These are phyloP conservation scores for Leucogyrophana mollusca DNA, from an alignment of 768 basidiomycete genomes.

Conservation along the genomic window DNA sequence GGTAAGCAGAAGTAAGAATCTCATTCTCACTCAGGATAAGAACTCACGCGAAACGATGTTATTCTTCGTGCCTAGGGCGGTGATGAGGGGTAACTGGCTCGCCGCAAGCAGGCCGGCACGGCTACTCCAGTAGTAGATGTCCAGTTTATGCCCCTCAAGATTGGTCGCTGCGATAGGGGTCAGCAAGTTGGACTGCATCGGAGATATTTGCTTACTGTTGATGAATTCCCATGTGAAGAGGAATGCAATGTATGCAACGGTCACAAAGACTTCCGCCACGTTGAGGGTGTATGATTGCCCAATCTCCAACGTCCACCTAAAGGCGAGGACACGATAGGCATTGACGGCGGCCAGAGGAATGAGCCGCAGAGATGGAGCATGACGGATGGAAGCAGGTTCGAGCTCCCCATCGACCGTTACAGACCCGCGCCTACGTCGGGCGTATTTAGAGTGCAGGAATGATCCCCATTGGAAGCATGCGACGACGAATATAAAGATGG, in stretches of 20 bases:
- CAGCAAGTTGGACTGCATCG: background rate
- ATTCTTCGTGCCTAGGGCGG: constrained; percentile 49
- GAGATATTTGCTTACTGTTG: constrained; percentile 36
- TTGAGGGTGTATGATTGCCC: constrained; percentile 36
- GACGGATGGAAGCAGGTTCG: constrained; percentile 11
- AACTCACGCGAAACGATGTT: constrained; percentile 40
- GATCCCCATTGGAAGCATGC: constrained; percentile 27
- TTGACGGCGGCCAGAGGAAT: constrained; percentile 38
- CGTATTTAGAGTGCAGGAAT: constrained; percentile 18
- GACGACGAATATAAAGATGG: constrained; percentile 12
- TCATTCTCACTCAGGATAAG: background rate
- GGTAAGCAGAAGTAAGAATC: background rate
- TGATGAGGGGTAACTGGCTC: constrained; percentile 41
- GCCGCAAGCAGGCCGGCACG: constrained; percentile 31
- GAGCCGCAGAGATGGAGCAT: constrained; percentile 37
- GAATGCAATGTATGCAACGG: constrained; percentile 42
- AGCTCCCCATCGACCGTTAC: constrained; percentile 16
- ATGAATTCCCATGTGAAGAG: constrained; percentile 44
- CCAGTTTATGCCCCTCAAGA: constrained; percentile 2
- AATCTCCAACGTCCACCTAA: constrained; percentile 47
- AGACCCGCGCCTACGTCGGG: background rate
- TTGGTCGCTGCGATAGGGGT: constrained; percentile 3
- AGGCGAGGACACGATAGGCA: constrained; percentile 46
- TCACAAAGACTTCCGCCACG: constrained; percentile 47
- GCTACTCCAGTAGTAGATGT: constrained; percentile 23